Base-by-base conservation (phyloP, 2,329 filamentous ascomycete genomes). In the Monilinia laxa region DNA sequence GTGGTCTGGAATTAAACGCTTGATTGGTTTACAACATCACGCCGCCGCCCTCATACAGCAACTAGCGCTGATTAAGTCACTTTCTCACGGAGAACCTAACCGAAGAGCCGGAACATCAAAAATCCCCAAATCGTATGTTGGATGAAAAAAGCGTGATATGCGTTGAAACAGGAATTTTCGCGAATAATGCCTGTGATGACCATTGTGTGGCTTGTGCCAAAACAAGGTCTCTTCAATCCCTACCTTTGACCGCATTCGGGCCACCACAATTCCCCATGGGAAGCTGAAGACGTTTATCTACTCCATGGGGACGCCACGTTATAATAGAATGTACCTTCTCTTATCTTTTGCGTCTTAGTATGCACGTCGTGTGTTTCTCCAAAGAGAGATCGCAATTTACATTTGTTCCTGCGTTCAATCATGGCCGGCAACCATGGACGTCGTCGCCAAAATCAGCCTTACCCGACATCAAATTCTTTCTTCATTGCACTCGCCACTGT, bases 391-490 rank as follows among this genome's bases (percentile, higher is more conserved):
- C 42, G 42, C 20, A 42, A n/a, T 31, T 54, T 54, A 14, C 35
- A 59, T 38, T 56, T 59, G 63, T 65, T 65, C 54, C 63, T 59
- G 63, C 63, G 54, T 65, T 49, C 42, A 47, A 51, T 42, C 28
- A 65, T 59, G 45, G 23, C 63, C 54, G 31, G 54, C 20, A 58
- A 31, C 23, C 42, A 35, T 57, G 63, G 45, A 59, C 40, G 11
- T 51, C n/a, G 23, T 65, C 54, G 54, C 63, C 31, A 65, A 31
- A 49, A 42, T 65, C 63, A 65, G 63, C 63, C 63, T 65, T 65
- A 65, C 63, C 42, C 63, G 63, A 38, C 53, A 49, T 38, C 35
- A 40, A 63, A 5, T 42, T 11, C 23, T 38, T 25, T 16, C 31
- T 38, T 20, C n/a, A 35, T 64, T 16, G n/a, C 42, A 57, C 28